Conservation (phyloP, 1,139 yeast genomes). For the Barnettozyma hawaiiensis region DNA sequence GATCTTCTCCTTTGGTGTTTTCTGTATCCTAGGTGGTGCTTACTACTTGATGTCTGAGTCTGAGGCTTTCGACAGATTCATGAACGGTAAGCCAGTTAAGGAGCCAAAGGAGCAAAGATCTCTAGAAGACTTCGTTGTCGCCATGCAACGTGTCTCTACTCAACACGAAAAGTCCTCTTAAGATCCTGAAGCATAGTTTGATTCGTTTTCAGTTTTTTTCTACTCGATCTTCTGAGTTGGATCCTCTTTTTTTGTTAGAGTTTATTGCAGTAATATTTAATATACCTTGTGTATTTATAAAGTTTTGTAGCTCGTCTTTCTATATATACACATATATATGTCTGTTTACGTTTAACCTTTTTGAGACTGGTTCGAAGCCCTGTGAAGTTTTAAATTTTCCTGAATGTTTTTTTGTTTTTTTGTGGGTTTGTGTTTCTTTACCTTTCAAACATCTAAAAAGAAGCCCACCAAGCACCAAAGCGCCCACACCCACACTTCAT, state of each 20-base stretch:
- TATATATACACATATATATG: too few species aligned
- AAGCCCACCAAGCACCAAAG: too few species aligned
- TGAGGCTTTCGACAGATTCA: conserved; percentile 81
- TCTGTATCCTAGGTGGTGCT: conserved; percentile 95
- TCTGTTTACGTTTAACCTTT: not conserved
- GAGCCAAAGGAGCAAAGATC: conserved; percentile 63
- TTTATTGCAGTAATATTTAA: conserved; percentile 7
- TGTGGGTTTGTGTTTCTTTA: too few species aligned
- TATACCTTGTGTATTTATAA: conserved; percentile 9
- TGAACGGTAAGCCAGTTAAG: conserved; percentile 83
- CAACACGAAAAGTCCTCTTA: conserved; percentile 73
- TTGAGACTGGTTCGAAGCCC: not conserved
- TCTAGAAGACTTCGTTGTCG: conserved; percentile 90
- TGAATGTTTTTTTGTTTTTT: too few species aligned
- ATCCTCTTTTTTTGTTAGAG: conserved; percentile 21
- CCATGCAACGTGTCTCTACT: conserved; percentile 97
- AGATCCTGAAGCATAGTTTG: conserved; percentile 11
- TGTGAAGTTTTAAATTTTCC: not conserved
- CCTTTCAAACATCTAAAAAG: too few species aligned
- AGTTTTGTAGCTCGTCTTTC: too few species aligned
- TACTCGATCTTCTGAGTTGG: conserved; percentile 6
- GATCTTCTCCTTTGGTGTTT: conserved; percentile 94
- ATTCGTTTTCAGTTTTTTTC: conserved; percentile 7
- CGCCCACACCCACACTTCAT: not conserved
- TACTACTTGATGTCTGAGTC: conserved; percentile 90